A percentile compares a stretch with the other conserved stretches of the same genome.
Conservation (phyloP, 805 yeast species). For the Debaryomyces tyrocola region DNA sequence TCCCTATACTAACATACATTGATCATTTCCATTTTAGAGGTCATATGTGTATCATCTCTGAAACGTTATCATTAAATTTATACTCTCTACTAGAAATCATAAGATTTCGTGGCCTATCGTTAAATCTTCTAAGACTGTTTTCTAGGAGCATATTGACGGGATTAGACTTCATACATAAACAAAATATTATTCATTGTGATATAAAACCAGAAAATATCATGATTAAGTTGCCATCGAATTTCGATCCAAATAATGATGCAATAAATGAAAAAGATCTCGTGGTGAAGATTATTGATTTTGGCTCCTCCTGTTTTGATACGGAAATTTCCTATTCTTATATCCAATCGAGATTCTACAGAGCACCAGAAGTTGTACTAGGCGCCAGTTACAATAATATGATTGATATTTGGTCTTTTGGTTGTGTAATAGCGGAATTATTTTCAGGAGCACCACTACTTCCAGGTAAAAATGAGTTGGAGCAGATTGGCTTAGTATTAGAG, state of each 20-base stretch:
- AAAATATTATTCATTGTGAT: conserved; percentile 75
- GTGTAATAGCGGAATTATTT: conserved; percentile 39
- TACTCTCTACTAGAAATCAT: conserved; percentile 57
- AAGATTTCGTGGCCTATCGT: conserved; percentile 49
- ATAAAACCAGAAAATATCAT: conserved; percentile 83
- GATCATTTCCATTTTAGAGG: conserved; percentile 79
- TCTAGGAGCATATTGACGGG: conserved; percentile 59
- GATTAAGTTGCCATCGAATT: conserved; percentile 38
- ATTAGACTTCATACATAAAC: conserved; percentile 55
- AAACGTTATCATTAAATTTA: conserved; percentile 64
- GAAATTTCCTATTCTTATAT: conserved; percentile 51
- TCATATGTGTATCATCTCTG: conserved; percentile 81
- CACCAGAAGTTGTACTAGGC: conserved; percentile 76
- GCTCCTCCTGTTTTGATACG: conserved; percentile 54
- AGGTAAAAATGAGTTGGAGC: conserved; percentile 49
- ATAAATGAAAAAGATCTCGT: conserved; percentile 40
- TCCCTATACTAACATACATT: conserved; percentile 49
- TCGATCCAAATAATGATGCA: conserved; percentile 1
- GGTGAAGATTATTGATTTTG: conserved; percentile 79
- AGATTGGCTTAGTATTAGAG: conserved; percentile 43
- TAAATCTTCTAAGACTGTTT: conserved; percentile 42
- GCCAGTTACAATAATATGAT: conserved; percentile 55
- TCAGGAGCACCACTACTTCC: conserved; percentile 45
- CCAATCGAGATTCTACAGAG: conserved; percentile 71
- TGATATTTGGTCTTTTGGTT: conserved; percentile 52